Percentiles rank a stretch among this genome's conserved stretches.
Conservation (phyloP, 148 eudicot species). For the Chenopodium formosanum region DNA sequence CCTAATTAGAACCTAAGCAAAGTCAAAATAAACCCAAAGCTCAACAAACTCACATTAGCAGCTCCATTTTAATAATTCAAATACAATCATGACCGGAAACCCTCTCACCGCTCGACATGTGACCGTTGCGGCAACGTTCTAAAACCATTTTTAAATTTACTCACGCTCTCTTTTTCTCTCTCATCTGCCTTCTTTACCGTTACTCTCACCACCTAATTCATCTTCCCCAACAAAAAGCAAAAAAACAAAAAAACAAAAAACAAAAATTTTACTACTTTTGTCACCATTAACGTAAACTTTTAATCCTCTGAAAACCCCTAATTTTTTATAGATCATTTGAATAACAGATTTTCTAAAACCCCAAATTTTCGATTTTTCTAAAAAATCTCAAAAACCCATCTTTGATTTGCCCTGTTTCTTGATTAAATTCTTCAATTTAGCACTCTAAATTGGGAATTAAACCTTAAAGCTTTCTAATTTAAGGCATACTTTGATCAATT, state of each 20-base stretch:
- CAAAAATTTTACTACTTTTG: conserved; percentile 14
- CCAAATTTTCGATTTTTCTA: background rate
- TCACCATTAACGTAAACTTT: conserved; percentile 12
- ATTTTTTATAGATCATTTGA: background rate
- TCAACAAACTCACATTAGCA: background rate
- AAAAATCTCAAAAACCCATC: background rate
- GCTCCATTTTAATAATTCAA: conserved; percentile 8
- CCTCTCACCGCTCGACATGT: conserved; percentile 27
- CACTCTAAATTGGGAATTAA: conserved; percentile 17
- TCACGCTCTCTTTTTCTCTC: conserved; percentile 16
- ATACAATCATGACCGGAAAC: background rate
- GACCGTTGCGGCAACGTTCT: conserved; percentile 77
- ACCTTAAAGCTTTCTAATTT: background rate
- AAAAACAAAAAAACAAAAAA: conserved; percentile 11
- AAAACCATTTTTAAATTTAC: conserved; percentile 29
- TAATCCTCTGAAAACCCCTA: background rate
- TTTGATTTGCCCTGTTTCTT: conserved; percentile 2
- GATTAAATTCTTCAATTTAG: conserved; percentile 17
- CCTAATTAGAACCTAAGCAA: conserved; percentile 22
- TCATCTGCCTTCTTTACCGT: conserved; percentile 29
- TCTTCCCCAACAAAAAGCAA: background rate
- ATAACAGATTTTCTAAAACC: background rate
- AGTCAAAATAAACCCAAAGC: conserved; percentile 1
- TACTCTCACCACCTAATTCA: conserved; percentile 23
- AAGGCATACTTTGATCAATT: background rate